phyloP scores from a whole-genome alignment of 2,329 filamentous ascomycete species.

The Nemania abortiva region DNA sequence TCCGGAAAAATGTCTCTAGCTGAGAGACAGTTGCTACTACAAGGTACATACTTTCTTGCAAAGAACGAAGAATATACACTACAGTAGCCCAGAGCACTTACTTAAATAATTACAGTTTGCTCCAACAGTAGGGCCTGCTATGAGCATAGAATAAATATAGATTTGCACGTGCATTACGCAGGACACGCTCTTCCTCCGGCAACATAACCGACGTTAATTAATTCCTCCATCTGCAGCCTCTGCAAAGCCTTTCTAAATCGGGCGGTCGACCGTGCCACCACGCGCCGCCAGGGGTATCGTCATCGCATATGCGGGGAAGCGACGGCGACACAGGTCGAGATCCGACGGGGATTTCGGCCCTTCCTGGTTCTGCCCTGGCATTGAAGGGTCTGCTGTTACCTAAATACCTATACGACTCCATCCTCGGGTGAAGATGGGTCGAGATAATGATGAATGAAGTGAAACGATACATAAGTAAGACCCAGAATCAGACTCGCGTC shows the following conservation, averaged over 20 bases:
- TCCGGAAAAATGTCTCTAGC: background rate
- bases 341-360: conserved; percentile 2
- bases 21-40: too few species aligned
- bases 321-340: background rate
- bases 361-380: background rate
- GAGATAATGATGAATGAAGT: background rate
- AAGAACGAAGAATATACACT: too few species aligned
- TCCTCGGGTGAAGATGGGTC: background rate
- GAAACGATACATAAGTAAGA: background rate
- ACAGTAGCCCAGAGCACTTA: too few species aligned
- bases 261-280: background rate
- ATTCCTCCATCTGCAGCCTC: background rate
- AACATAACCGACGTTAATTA: background rate
- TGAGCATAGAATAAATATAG: background rate
- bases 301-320: conserved; percentile 5
- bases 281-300: background rate
- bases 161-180: conserved; percentile 3
- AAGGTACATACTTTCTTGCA: too few species aligned
- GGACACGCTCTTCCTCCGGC: conserved; percentile 4
- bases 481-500: background rate
- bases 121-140: background rate
- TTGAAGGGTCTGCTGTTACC: background rate
- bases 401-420: background rate
- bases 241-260: conserved; percentile 6
- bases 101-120: too few species aligned